Base-by-base conservation (phyloP, 106 monocot species). In the Agapanthus africanus region DNA sequence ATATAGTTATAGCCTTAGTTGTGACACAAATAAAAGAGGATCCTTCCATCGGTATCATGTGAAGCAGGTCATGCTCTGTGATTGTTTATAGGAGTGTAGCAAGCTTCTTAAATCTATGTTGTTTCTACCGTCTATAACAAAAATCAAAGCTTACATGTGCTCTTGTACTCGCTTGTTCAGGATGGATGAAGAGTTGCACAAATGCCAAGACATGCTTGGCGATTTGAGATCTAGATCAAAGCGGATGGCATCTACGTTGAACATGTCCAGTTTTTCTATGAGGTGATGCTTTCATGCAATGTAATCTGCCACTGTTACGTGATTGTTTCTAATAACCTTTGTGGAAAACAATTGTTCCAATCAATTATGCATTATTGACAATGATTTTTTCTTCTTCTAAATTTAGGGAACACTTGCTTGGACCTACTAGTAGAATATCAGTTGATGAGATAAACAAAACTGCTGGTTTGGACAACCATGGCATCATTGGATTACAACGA, bases 401-500 rank as follows among this genome's bases (percentile, higher is more conserved):
- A 33, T 50, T n/a, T 50, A 71, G 90, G 71, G 88, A 87, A 63
- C 88, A 95, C 25, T 75, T 88, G 34, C 62, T 91, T 70, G 91
- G 88, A 37, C 79, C 65, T 31, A 76, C 77, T 42, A 73, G 79
- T 42, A 82, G 57, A 37, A 83, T 69, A 28, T 30, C 79, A 69
- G 79, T 68, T 68, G 64, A 37, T 38, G 94, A 87, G 74, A 73
- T 90, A 68, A 86, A 47, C 42, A 77, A 81, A 83, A 67, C 73
- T 73, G 71, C 52, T 46, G 80, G 79, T 28, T 75, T 95, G 73
- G 95, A 91, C 34, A 95, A 88, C 52, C 68, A 76, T 32, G 91
- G 91, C 21, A 60, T 91, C 63, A 83, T 95, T 56, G 71, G 71
- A 71, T 74, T 95, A 38, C 95, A 95, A 62, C 68, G 84, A 60